Evolutionary conservation across 495 filamentous ascomycete genomes (phyloP).

Genomic region (Annulohypoxylon stygium): DNA sequence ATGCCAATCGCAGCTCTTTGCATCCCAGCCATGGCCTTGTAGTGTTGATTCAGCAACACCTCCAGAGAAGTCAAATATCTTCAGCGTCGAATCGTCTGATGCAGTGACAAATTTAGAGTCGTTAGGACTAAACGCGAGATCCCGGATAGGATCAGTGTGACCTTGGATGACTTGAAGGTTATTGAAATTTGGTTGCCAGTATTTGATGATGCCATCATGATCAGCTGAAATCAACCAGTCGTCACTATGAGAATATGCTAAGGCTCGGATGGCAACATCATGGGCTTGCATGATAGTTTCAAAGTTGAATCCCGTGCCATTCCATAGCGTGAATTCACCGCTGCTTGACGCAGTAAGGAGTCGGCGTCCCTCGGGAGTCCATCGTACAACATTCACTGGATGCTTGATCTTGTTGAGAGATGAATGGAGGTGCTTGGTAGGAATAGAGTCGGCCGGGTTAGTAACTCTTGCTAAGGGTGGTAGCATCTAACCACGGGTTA

Average conservation of each 20-base stretch:
- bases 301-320: constrained; percentile 98
- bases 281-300: constrained; percentile 99
- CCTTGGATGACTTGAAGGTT: constrained; percentile 95
- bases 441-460: constrained; percentile 84
- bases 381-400: constrained; percentile 95
- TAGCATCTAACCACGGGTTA: constrained; percentile 73
- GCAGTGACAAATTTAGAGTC: constrained; percentile 97
- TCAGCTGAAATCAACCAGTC: constrained; percentile 98
- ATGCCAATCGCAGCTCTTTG: constrained; percentile 97
- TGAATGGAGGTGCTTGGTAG: constrained; percentile 90
- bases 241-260: constrained; percentile 91
- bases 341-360: constrained; percentile 93
- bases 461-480: constrained; percentile 80
- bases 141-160: constrained; percentile 88
- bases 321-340: constrained; percentile 98
- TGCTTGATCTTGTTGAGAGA: constrained; percentile 98
- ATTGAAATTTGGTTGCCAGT: constrained; percentile 99
- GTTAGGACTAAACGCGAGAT: constrained; percentile 92
- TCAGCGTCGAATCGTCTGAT: constrained; percentile 90
- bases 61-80: constrained; percentile 96
- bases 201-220: constrained; percentile 94
- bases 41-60: constrained; percentile 83
- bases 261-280: constrained; percentile 89
- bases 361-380: constrained; percentile 95
- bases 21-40: constrained; percentile 94